Evolutionary conservation across 2,329 filamentous ascomycete species (phyloP).

Genomic region (Colletotrichum sansevieriae): DNA sequence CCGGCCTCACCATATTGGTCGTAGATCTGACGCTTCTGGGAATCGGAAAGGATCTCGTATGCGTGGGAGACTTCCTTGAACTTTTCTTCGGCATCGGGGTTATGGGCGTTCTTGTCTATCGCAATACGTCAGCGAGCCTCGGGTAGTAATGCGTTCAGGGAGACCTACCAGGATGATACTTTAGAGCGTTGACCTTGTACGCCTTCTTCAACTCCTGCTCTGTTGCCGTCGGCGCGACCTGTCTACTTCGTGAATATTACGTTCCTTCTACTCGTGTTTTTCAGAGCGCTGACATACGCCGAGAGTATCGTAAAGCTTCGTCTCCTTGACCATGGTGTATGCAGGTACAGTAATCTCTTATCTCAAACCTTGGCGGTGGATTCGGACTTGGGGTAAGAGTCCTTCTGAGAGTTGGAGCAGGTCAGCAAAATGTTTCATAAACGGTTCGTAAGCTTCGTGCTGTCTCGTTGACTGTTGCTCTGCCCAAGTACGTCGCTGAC

Average conservation of each 20-base stretch:
- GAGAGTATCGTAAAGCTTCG: slow-evolving; percentile 82
- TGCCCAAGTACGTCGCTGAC: neutral
- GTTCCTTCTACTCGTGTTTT: neutral
- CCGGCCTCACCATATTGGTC: slow-evolving; percentile 99
- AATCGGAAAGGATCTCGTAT: slow-evolving; percentile 93
- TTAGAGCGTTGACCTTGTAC: slow-evolving; percentile 86
- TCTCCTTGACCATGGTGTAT: slow-evolving; percentile 79
- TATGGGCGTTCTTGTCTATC: slow-evolving; percentile 94
- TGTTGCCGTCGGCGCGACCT: slow-evolving; percentile 84
- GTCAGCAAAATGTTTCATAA: slow-evolving; percentile 22
- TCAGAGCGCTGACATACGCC: slow-evolving; percentile 68
- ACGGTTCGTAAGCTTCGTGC: neutral
- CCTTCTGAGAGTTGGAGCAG: slow-evolving; percentile 3
- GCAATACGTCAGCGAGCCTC: slow-evolving; percentile 9
- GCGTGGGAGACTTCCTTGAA: slow-evolving; percentile 98
- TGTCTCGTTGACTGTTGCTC: neutral
- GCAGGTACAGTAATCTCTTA: slow-evolving; percentile 26
- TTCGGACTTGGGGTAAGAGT: slow-evolving; percentile 23
- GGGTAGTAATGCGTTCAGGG: neutral
- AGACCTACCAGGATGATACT: slow-evolving; percentile 84
- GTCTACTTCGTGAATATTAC: slow-evolving; percentile 13
- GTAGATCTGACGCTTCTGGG: slow-evolving; percentile 91
- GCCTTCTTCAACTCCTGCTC: slow-evolving; percentile 92
- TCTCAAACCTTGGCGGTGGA: slow-evolving; percentile 27
- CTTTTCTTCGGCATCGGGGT: slow-evolving; percentile 93